phyloP scores from a whole-genome alignment of 2,329 filamentous ascomycete genomes.

The Colletotrichum filicis region DNA sequence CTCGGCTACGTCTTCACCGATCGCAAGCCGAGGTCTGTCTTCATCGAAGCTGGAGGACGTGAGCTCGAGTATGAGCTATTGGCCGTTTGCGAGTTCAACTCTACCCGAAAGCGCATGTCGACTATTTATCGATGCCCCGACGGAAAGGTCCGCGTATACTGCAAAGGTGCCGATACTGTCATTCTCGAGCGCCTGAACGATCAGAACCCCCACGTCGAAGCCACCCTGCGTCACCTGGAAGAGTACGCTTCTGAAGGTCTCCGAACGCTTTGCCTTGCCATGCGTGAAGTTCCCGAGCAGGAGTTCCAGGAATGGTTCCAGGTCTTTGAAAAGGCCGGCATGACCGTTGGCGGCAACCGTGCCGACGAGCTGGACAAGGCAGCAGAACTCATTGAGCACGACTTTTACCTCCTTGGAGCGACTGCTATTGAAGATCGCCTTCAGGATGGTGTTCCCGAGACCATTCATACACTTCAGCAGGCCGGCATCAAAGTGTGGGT shows the following conservation, averaged over 20 bases:
- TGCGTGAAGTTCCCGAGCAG: conserved; percentile 90
- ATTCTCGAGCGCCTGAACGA: conserved; percentile 90
- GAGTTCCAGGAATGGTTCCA: conserved; percentile 90
- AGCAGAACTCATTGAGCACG: conserved; percentile 92
- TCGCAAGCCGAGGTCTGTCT: conserved; percentile 88
- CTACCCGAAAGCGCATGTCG: conserved; percentile 96
- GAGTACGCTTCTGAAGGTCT: conserved; percentile 98
- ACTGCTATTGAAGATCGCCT: conserved; percentile 97
- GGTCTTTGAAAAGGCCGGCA: conserved; percentile 88
- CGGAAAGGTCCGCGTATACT: conserved; percentile 93
- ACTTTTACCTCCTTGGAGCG: conserved; percentile 90
- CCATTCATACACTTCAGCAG: conserved; percentile 95
- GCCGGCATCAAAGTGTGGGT: conserved; percentile 99
- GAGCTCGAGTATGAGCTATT: conserved; percentile 88
- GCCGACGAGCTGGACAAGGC: conserved; percentile 97
- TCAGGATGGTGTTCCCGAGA: conserved; percentile 97
- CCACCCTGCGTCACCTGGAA: conserved; percentile 94
- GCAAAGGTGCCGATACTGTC: conserved; percentile 97
- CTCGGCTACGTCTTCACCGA: conserved; percentile 93
- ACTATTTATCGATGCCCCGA: conserved; percentile 96
- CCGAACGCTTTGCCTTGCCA: conserved; percentile 91
- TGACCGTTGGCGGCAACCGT: conserved; percentile 91
- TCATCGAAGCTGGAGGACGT: conserved; percentile 79
- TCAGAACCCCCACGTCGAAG: conserved; percentile 87
- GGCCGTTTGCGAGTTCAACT: conserved; percentile 99